A percentile compares a stretch with the other conserved stretches of the same genome.
Conservation (phyloP, 2,329 filamentous ascomycete genomes). For the Eutypa lata region DNA sequence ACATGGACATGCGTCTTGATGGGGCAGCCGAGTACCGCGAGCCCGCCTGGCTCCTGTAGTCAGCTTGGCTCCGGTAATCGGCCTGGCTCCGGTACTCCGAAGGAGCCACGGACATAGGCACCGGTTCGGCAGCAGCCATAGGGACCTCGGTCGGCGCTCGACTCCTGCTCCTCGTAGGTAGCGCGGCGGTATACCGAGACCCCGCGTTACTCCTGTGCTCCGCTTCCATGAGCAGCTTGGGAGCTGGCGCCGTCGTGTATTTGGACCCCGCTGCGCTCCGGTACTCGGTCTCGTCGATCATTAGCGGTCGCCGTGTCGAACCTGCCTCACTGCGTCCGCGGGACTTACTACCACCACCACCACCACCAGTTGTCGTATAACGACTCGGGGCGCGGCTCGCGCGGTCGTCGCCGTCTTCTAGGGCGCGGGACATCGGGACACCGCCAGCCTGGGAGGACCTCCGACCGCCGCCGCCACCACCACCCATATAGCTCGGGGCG, state of each 20-base stretch:
- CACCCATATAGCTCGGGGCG: constrained; percentile 31
- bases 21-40: too few relatives aligned
- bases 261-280: constrained; percentile 39
- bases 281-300: constrained; percentile 39
- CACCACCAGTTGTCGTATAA: constrained; percentile 28
- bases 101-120: background rate
- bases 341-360: background rate
- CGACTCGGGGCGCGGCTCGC: constrained; percentile 39
- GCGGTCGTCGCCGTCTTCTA: constrained; percentile 37
- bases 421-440: constrained; percentile 17
- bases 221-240: constrained; percentile 20
- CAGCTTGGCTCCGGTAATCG: too few relatives aligned
- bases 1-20: too few relatives aligned
- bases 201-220: constrained; percentile 14
- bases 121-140: too few relatives aligned
- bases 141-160: constrained; percentile 16
- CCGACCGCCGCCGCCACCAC: too few relatives aligned
- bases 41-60: too few relatives aligned
- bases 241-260: constrained; percentile 23
- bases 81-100: background rate
- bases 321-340: constrained; percentile 42
- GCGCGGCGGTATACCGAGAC: constrained; percentile 16
- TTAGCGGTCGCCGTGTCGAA: constrained; percentile 32
- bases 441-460: constrained; percentile 32
- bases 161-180: constrained; percentile 11